These are phyloP conservation scores for Kwoniella sp. DNA, from an alignment of 768 basidiomycete genomes.

Conservation along the genomic window DNA sequence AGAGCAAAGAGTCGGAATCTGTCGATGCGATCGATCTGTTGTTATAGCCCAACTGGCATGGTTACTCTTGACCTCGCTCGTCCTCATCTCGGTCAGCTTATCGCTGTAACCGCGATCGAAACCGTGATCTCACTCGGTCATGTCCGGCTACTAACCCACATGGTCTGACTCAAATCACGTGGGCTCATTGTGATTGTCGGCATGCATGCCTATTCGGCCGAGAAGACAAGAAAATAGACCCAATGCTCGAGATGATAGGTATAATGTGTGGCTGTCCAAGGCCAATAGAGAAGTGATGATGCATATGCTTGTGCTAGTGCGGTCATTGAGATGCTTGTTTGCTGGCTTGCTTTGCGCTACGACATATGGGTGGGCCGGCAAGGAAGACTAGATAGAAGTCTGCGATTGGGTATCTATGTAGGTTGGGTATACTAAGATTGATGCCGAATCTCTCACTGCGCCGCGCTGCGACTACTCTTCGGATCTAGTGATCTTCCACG, in stretches of 20 bases:
- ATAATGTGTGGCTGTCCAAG: too few relatives aligned
- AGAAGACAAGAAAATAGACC: background rate
- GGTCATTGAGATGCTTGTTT: background rate
- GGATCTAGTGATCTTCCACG: background rate
- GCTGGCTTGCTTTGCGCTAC: background rate
- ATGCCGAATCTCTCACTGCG: background rate
- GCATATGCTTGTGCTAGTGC: background rate
- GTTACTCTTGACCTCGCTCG: background rate
- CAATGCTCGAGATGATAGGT: background rate
- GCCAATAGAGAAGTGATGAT: background rate
- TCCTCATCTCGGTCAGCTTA: background rate
- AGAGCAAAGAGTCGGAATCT: too few relatives aligned
- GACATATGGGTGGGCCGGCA: too few relatives aligned
- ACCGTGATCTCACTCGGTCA: too few relatives aligned
- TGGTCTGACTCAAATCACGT: background rate
- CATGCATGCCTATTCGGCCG: background rate
- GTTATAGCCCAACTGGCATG: too few relatives aligned
- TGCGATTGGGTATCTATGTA: background rate
- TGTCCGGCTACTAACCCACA: background rate
- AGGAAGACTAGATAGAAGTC: too few relatives aligned
- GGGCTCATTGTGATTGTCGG: background rate
- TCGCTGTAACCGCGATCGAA: background rate
- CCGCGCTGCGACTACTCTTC: too few relatives aligned
- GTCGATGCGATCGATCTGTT: too few relatives aligned
- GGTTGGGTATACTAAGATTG: background rate